These are phyloP conservation scores for Hyphodiscus sp. DNA, from an alignment of 2,329 filamentous ascomycete species.

Conservation along the genomic window DNA sequence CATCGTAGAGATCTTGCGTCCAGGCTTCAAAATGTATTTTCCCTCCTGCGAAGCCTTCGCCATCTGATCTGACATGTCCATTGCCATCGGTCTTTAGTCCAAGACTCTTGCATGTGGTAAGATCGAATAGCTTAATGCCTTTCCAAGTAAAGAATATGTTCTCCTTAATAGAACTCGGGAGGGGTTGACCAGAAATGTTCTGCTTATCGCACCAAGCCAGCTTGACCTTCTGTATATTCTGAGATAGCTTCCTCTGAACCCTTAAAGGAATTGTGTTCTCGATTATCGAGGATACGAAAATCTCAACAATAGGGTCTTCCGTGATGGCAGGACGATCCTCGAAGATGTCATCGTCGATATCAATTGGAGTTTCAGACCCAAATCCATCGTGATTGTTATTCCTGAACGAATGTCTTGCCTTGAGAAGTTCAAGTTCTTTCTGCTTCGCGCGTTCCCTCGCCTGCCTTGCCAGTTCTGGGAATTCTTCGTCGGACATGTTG, in stretches of 20 bases:
- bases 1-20: slow-evolving; percentile 56
- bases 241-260: slow-evolving; percentile 59
- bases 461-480: slow-evolving; percentile 25
- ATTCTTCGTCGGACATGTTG: slow-evolving; percentile 25
- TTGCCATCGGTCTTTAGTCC: slow-evolving; percentile 46
- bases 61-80: slow-evolving; percentile 22
- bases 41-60: slow-evolving; percentile 42
- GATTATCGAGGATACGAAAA: slow-evolving; percentile 65
- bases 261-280: slow-evolving; percentile 53
- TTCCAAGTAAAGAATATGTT: slow-evolving; percentile 75
- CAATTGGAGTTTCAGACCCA: neutral
- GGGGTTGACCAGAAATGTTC: slow-evolving; percentile 35
- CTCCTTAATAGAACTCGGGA: slow-evolving; percentile 37
- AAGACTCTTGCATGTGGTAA: slow-evolving; percentile 65
- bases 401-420: slow-evolving; percentile 6
- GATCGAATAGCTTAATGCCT: slow-evolving; percentile 63
- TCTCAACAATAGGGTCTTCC: slow-evolving; percentile 46
- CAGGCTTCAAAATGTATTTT: slow-evolving; percentile 72
- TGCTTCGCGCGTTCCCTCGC: slow-evolving; percentile 24
- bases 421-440: slow-evolving; percentile 11
- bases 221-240: slow-evolving; percentile 60
- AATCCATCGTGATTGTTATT: slow-evolving; percentile 10
- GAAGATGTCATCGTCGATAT: slow-evolving; percentile 10
- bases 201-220: slow-evolving; percentile 64
- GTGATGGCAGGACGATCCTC: slow-evolving; percentile 6